These are phyloP conservation scores for Lolium perenne DNA, from an alignment of 176 grass and related monocot genomes.

Conservation along the genomic window DNA sequence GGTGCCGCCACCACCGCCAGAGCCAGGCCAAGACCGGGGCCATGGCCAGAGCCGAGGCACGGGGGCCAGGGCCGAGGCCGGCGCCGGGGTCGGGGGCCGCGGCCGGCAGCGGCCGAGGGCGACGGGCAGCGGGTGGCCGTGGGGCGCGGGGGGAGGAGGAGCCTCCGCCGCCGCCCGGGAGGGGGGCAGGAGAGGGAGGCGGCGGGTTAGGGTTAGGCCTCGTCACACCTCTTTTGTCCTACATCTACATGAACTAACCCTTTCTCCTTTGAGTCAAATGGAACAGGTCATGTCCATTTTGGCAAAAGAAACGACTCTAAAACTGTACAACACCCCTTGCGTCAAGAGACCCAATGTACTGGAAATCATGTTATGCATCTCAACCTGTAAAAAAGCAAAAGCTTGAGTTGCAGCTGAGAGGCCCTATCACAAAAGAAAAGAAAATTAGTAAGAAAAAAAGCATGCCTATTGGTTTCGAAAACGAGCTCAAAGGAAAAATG, in stretches of 20 bases:
- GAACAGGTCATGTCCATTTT: not conserved
- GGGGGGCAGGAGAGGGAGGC: too few relatives aligned
- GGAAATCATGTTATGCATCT: constrained; percentile 17
- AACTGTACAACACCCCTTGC: not conserved
- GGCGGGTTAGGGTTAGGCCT: too few relatives aligned
- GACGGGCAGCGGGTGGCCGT: too few relatives aligned
- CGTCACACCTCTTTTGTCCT: too few relatives aligned
- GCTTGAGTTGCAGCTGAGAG: constrained; percentile 72
- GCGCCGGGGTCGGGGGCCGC: too few relatives aligned
- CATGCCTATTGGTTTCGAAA: constrained; percentile 1
- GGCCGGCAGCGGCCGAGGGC: too few relatives aligned
- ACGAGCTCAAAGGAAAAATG: not conserved
- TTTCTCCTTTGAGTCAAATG: not conserved
- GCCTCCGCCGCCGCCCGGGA: too few relatives aligned
- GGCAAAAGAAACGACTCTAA: not conserved
- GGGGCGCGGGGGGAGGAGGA: too few relatives aligned
- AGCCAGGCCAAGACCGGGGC: too few relatives aligned
- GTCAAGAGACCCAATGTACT: not conserved
- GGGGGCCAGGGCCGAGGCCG: too few relatives aligned
- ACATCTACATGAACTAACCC: not conserved
- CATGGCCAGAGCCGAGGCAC: too few relatives aligned
- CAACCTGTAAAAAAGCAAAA: constrained; percentile 38
- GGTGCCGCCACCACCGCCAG: too few relatives aligned
- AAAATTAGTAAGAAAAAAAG: constrained; percentile 37
- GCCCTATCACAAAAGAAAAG: constrained; percentile 56